phyloP scores from a whole-genome alignment of 2,329 filamentous ascomycete genomes.

The Rutstroemia sp. region DNA sequence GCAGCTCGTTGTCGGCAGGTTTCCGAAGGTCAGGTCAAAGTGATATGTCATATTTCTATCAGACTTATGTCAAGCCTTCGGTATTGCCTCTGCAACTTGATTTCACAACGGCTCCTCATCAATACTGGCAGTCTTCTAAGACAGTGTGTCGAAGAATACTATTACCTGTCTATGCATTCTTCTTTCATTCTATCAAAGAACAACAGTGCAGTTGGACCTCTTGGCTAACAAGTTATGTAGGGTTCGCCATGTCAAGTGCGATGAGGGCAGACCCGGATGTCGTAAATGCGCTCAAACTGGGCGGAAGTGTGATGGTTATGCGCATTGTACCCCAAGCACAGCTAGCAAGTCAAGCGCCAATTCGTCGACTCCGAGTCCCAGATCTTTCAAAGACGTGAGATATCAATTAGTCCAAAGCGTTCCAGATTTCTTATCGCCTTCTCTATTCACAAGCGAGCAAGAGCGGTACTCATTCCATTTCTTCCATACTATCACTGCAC shows the following conservation, averaged over 20 bases:
- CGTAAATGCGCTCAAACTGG: conserved; percentile 6
- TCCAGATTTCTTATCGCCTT: neutral
- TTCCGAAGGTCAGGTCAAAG: neutral
- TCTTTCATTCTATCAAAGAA: neutral
- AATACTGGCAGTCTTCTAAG: no score
- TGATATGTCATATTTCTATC: neutral
- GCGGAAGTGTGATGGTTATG: conserved; percentile 10
- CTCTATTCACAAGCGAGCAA: conserved; percentile 2
- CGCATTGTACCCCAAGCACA: conserved; percentile 1
- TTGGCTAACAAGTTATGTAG: conserved; percentile 3
- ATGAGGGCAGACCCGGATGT: conserved; percentile 11
- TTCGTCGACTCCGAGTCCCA: neutral
- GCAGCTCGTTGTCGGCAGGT: neutral
- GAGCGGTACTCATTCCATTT: conserved; percentile 44
- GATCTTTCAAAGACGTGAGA: neutral
- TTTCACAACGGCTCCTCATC: no score
- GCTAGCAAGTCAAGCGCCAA: neutral
- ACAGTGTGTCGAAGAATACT: neutral
- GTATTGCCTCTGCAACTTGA: no score
- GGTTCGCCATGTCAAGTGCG: conserved; percentile 11
- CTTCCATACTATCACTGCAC: conserved; percentile 51
- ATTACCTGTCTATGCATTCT: neutral
- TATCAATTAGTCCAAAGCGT: neutral
- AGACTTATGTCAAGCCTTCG: neutral
- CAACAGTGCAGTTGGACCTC: neutral